A percentile compares a stretch with the other conserved stretches of the same genome.
Conservation (phyloP, 495 filamentous ascomycete species). For the Tuber umbilicatum region DNA sequence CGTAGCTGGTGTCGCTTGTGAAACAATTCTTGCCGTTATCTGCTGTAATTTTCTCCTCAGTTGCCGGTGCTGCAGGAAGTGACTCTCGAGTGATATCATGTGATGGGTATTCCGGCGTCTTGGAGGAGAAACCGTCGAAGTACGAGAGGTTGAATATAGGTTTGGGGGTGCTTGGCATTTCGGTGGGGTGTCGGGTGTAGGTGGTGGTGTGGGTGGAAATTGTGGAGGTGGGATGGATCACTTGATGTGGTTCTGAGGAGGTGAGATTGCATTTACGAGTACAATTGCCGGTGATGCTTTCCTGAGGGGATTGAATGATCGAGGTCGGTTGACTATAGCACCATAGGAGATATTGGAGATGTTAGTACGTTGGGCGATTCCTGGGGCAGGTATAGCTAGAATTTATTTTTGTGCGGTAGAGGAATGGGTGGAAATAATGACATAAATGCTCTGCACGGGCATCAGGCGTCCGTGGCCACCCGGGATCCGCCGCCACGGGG, state of each 20-base stretch:
- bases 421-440: no score
- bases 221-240: background rate
- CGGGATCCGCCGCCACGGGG: no score
- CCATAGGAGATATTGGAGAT: no score
- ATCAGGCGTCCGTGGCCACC: no score
- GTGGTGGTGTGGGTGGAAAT: background rate
- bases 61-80: background rate
- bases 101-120: background rate
- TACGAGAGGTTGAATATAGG: background rate
- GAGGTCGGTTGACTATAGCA: no score
- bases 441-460: no score
- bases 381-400: no score
- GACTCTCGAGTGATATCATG: background rate
- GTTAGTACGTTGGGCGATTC: no score
- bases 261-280: background rate
- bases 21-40: conserved; percentile 9
- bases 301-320: background rate
- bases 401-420: no score
- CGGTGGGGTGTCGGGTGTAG: background rate
- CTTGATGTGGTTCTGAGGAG: background rate
- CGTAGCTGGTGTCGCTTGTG: conserved; percentile 38
- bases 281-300: background rate
- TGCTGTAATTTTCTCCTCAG: conserved; percentile 2
- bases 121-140: background rate
- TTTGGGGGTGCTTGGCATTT: background rate